A percentile compares a stretch with the other conserved stretches of the same genome.
phyloP scores from a whole-genome alignment of 2,329 filamentous ascomycete species.

The Phaeosphaeria sp. region DNA sequence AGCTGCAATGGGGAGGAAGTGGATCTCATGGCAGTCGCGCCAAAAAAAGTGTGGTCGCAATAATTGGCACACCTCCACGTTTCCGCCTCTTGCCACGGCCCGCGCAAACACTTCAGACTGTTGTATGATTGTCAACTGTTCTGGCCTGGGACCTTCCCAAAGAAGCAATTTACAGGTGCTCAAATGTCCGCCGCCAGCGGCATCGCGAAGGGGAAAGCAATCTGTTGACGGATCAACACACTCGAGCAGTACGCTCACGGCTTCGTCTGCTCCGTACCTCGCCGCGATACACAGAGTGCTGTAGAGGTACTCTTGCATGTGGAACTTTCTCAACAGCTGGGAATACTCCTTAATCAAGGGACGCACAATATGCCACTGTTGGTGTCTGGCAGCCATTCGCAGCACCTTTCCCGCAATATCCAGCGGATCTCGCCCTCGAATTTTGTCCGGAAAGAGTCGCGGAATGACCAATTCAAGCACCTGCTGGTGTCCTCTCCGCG shows the following conservation, averaged over 20 bases:
- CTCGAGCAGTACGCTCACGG: background rate
- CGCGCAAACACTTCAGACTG: slow-evolving; percentile 1
- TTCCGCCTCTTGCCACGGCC: background rate
- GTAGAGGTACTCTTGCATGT: background rate
- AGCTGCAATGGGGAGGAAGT: slow-evolving; percentile 7
- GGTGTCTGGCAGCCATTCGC: background rate
- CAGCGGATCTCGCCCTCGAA: background rate
- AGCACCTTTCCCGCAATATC: background rate
- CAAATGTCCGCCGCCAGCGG: slow-evolving; percentile 7
- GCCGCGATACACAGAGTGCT: background rate
- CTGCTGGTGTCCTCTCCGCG: background rate
- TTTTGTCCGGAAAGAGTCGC: background rate
- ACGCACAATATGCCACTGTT: slow-evolving; percentile 1
- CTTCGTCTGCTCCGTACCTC: background rate
- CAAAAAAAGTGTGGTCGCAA: background rate
- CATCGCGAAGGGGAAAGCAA: slow-evolving; percentile 4
- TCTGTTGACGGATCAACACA: background rate
- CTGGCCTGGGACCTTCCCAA: background rate
- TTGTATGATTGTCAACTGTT: background rate
- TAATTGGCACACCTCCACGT: background rate
- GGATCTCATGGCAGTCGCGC: background rate
- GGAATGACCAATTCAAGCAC: background rate
- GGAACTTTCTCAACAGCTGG: background rate
- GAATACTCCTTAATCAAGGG: background rate
- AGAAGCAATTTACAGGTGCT: slow-evolving; percentile 3